A percentile compares a stretch with the other conserved stretches of the same genome.
These are phyloP conservation scores for Dothistroma pini DNA, from an alignment of 2,329 filamentous ascomycete genomes.

Conservation along the genomic window DNA sequence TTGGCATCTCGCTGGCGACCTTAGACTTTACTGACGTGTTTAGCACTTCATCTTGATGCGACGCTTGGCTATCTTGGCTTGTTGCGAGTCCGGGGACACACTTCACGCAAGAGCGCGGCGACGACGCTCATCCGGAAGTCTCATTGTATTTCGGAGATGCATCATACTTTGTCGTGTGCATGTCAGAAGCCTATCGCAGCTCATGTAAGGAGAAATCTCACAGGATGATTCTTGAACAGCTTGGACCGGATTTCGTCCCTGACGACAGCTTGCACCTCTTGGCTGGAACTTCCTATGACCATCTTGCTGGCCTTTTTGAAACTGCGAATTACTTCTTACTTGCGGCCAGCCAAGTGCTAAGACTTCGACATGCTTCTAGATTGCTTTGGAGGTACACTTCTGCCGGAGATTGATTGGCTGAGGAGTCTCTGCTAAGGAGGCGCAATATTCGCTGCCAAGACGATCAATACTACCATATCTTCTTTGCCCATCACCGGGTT, in stretches of 20 bases:
- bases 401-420: background rate
- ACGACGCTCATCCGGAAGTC: background rate
- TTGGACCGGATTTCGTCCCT: conserved; percentile 5
- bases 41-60: background rate
- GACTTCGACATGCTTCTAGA: conserved; percentile 50
- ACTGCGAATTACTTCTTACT: conserved; percentile 51
- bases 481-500: conserved; percentile 48
- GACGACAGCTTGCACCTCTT: conserved; percentile 4
- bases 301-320: conserved; percentile 34
- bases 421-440: background rate
- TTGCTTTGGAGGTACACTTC: conserved; percentile 56
- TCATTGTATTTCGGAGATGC: background rate
- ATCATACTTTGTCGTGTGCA: background rate
- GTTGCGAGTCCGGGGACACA: background rate
- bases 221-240: background rate
- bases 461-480: conserved; percentile 43
- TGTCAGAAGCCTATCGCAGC: background rate
- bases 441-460: background rate
- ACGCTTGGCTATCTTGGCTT: background rate
- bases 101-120: background rate
- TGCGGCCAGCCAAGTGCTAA: conserved; percentile 52
- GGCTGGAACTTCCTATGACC: conserved; percentile 4
- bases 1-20: background rate
- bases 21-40: background rate
- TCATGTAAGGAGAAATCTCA: background rate